Percentiles rank a stretch among this genome's conserved stretches.
Conservation (phyloP, 345 rosid genomes). For the Melaleuca alternifolia region DNA sequence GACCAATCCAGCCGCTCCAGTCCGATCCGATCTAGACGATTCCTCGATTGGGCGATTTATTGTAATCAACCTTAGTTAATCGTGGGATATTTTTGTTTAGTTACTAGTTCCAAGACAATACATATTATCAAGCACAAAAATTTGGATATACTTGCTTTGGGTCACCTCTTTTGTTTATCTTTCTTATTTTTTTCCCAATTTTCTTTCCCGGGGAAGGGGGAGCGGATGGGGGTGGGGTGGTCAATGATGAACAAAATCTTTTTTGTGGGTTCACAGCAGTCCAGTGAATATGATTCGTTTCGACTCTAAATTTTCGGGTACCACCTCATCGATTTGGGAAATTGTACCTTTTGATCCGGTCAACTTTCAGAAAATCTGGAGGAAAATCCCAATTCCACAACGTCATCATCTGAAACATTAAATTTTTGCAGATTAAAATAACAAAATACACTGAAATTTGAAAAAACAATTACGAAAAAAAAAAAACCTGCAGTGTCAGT, state of each 20-base stretch:
- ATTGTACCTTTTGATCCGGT: background rate
- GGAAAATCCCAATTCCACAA: background rate
- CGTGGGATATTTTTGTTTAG: too few relatives aligned
- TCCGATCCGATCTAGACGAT: too few relatives aligned
- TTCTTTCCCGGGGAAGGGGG: background rate
- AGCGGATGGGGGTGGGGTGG: background rate
- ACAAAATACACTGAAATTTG: background rate
- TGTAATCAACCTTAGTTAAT: too few relatives aligned
- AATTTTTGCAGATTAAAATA: background rate
- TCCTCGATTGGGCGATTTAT: too few relatives aligned
- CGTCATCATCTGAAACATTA: background rate
- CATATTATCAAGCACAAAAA: background rate
- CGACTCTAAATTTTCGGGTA: background rate
- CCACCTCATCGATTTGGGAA: background rate
- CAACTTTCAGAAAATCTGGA: background rate
- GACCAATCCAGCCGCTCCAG: too few relatives aligned
- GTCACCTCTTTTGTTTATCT: background rate
- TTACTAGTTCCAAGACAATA: too few relatives aligned
- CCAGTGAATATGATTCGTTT: background rate
- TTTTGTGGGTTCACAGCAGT: background rate
- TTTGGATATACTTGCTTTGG: background rate
- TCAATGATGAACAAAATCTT: background rate
- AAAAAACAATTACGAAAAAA: background rate
- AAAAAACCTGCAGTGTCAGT: background rate
- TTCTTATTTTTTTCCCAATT: background rate